Evolutionary conservation across 805 yeast species (phyloP).

Genomic region (Lachancea kluyveri): DNA sequence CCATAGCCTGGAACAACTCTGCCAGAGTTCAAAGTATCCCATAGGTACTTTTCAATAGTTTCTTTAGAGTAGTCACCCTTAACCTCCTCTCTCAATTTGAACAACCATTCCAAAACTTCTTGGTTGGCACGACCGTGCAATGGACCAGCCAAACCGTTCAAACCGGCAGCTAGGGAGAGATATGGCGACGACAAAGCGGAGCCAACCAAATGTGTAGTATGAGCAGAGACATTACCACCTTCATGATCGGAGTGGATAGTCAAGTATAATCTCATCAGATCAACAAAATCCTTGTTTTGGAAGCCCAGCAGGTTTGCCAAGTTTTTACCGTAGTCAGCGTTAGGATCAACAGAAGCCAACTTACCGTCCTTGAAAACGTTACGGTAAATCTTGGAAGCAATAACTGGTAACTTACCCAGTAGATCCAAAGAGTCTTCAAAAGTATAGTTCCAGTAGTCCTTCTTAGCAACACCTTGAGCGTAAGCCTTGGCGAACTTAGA

Average conservation of each 20-base stretch:
- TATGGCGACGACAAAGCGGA: slow-evolving; percentile 74
- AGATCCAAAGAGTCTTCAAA: slow-evolving; percentile 76
- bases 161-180: slow-evolving; percentile 71
- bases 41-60: slow-evolving; percentile 60
- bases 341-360: slow-evolving; percentile 42
- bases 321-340: slow-evolving; percentile 62
- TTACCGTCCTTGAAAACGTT: slow-evolving; percentile 81
- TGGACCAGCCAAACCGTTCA: slow-evolving; percentile 82
- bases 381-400: slow-evolving; percentile 79
- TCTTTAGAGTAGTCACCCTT: slow-evolving; percentile 63
- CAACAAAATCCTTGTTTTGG: slow-evolving; percentile 64
- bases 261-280: slow-evolving; percentile 73
- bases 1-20: slow-evolving; percentile 87
- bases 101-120: slow-evolving; percentile 78
- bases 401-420: slow-evolving; percentile 74
- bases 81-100: slow-evolving; percentile 52
- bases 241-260: slow-evolving; percentile 85
- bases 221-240: slow-evolving; percentile 83
- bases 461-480: slow-evolving; percentile 75
- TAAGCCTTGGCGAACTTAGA: slow-evolving; percentile 81
- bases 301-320: slow-evolving; percentile 52
- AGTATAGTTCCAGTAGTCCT: slow-evolving; percentile 78
- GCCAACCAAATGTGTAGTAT: slow-evolving; percentile 76
- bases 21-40: slow-evolving; percentile 66
- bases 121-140: slow-evolving; percentile 83